These are phyloP conservation scores for Termitomyces sp. DNA, from an alignment of 768 basidiomycete species.

Conservation along the genomic window DNA sequence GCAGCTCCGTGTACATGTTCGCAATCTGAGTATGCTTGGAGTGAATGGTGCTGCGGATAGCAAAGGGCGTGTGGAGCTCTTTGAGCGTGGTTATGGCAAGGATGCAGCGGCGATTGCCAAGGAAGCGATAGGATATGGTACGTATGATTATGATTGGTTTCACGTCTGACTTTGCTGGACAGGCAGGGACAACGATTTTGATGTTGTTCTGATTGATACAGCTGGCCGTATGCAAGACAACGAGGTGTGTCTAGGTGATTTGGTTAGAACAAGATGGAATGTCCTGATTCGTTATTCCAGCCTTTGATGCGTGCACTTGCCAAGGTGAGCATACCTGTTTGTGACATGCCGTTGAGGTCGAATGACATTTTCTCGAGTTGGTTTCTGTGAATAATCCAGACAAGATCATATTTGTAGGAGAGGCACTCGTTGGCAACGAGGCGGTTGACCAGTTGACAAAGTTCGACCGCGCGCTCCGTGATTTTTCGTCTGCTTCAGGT, in stretches of 20 bases:
- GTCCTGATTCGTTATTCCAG: constrained; percentile 31
- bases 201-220: constrained; percentile 96
- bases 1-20: constrained; percentile 93
- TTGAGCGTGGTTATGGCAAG: constrained; percentile 96
- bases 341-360: background rate
- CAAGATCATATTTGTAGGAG: constrained; percentile 97
- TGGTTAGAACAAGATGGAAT: background rate
- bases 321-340: constrained; percentile 51
- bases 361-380: constrained; percentile 45
- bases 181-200: constrained; percentile 90
- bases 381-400: constrained; percentile 93
- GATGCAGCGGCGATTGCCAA: constrained; percentile 98
- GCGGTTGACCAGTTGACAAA: constrained; percentile 97
- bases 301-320: constrained; percentile 98
- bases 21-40: constrained; percentile 84
- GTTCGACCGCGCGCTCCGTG: constrained; percentile 90
- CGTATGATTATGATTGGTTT: constrained; percentile 16
- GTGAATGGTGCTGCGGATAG: constrained; percentile 66
- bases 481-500: constrained; percentile 79
- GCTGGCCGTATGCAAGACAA: constrained; percentile 99
- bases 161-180: constrained; percentile 4
- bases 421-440: constrained; percentile 97
- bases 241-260: constrained; percentile 53
- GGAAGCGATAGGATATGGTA: constrained; percentile 91
- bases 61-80: constrained; percentile 84